Evolutionary conservation across 176 grass and related monocot genomes (phyloP).

Genomic region (sorghum (Sorghum bicolor)): Sorghum_bicolor_NCBIv3 NC_012873.2:64963001-64963500

Average conservation of each 20-base stretch:
- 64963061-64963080: too few species aligned
- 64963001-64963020: too few species aligned
- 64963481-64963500: not conserved
- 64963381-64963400: not conserved
- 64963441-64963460: not conserved
- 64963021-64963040: too few species aligned
- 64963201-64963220: too few species aligned
- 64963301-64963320: not conserved
- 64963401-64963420: constrained; percentile 19
- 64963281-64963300: not conserved
- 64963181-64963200: too few species aligned
- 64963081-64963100: too few species aligned
- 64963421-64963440: not conserved
- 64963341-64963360: constrained; percentile 3
- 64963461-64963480: not conserved
- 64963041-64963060: too few species aligned
- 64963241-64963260: not conserved
- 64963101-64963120: too few species aligned
- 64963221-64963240: too few species aligned
- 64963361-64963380: not conserved
- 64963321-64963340: not conserved
- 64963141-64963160: too few species aligned
- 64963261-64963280: not conserved
- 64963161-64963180: too few species aligned
- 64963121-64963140: too few species aligned